Percentiles rank a stretch among this genome's conserved stretches.
Conservation (phyloP, 306 rosid species). For the Herpetospermum pedunculosum region DNA sequence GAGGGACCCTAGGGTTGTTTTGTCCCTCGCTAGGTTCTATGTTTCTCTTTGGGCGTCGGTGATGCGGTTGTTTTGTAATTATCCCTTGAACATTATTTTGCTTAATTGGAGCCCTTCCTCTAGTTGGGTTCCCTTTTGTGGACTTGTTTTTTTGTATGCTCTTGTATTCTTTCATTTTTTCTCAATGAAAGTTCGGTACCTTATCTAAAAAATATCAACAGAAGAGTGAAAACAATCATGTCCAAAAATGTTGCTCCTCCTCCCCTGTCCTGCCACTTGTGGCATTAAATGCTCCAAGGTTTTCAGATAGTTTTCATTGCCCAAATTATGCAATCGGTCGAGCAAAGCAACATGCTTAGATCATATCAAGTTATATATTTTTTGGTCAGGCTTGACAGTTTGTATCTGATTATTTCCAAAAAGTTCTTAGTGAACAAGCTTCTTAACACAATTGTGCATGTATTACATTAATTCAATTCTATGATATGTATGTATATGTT, state of each 20-base stretch:
- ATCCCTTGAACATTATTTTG: too few relatives aligned
- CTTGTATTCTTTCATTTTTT: too few relatives aligned
- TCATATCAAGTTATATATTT: neutral
- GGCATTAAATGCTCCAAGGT: neutral
- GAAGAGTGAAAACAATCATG: neutral
- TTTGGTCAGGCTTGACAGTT: neutral
- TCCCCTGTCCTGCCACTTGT: neutral
- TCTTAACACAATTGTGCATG: neutral
- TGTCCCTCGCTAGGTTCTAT: too few relatives aligned
- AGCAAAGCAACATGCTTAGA: neutral
- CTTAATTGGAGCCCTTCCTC: too few relatives aligned
- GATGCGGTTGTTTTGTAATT: too few relatives aligned
- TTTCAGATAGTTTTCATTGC: neutral
- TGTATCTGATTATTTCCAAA: neutral
- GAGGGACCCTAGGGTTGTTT: too few relatives aligned
- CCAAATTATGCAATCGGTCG: neutral
- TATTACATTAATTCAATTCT: neutral
- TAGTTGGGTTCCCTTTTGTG: too few relatives aligned
- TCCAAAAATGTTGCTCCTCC: neutral
- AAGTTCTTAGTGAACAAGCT: neutral
- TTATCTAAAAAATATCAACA: too few relatives aligned
- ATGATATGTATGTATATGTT: neutral
- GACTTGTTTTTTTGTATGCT: too few relatives aligned
- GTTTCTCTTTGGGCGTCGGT: too few relatives aligned
- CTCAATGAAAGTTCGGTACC: too few relatives aligned